These are phyloP conservation scores for Pichia sp. DNA, from an alignment of 1,139 yeast species.

Conservation along the genomic window DNA sequence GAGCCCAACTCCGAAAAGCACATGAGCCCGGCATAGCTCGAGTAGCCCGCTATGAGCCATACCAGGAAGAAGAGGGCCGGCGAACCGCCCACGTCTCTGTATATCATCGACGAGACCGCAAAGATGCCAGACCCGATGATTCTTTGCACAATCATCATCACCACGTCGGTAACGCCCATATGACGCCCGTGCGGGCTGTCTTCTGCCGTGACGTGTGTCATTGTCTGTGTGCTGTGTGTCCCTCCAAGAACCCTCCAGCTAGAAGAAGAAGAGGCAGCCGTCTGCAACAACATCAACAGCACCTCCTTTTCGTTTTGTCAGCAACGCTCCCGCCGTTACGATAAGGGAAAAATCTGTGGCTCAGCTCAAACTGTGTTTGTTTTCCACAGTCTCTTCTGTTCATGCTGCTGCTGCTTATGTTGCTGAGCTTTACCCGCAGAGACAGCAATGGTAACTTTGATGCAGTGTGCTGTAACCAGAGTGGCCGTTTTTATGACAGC, in stretches of 20 bases:
- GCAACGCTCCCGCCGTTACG: background rate
- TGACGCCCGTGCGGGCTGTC: constrained; percentile 76
- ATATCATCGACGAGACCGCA: constrained; percentile 65
- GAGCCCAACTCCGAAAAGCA: constrained; percentile 67
- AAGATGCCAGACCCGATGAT: constrained; percentile 78
- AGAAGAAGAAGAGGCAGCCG: background rate
- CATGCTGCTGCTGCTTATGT: no score
- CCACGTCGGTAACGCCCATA: constrained; percentile 61
- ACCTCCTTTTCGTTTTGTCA: background rate
- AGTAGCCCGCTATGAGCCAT: constrained; percentile 57
- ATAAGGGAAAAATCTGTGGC: background rate
- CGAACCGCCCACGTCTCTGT: constrained; percentile 64
- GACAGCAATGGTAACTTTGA: background rate
- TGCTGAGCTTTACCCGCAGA: background rate
- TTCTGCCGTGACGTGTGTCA: constrained; percentile 31
- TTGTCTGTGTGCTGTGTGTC: background rate
- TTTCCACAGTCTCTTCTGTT: background rate
- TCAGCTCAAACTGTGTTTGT: background rate
- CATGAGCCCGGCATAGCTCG: constrained; percentile 63
- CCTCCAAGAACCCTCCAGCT: background rate
- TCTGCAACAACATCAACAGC: background rate
- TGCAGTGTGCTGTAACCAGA: background rate
- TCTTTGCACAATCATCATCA: constrained; percentile 58
- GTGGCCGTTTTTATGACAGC: background rate
- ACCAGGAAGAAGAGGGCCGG: constrained; percentile 53